Percentiles rank a stretch among this genome's conserved stretches.
Conservation (phyloP, 495 filamentous ascomycete genomes). For the Penicillium chermesinum region DNA sequence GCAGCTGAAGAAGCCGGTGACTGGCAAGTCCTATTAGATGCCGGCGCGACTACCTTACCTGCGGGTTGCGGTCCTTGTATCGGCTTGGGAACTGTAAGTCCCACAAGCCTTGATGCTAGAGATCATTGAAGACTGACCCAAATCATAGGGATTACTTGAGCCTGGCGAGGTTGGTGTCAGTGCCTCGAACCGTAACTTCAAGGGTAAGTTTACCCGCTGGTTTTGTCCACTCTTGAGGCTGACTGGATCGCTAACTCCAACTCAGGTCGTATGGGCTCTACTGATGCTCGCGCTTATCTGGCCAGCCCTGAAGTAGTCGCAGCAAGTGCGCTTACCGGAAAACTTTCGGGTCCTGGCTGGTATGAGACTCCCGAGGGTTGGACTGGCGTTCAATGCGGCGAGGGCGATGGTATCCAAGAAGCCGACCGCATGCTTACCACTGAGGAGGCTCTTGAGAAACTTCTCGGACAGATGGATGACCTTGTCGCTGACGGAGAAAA, state of each 20-base stretch:
- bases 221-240: background rate
- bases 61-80: constrained; percentile 89
- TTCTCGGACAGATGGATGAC: constrained; percentile 61
- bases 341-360: constrained; percentile 74
- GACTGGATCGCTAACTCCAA: background rate
- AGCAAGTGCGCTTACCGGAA: constrained; percentile 74
- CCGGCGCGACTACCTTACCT: constrained; percentile 70
- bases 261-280: constrained; percentile 70
- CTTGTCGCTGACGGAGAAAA: constrained; percentile 52
- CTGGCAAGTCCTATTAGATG: constrained; percentile 79
- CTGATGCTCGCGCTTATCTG: constrained; percentile 81
- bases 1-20: constrained; percentile 76
- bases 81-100: constrained; percentile 57
- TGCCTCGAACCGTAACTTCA: constrained; percentile 88
- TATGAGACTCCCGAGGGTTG: constrained; percentile 67
- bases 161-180: constrained; percentile 85
- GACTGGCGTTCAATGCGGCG: constrained; percentile 61
- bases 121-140: background rate
- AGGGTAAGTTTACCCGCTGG: constrained; percentile 43
- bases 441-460: constrained; percentile 62
- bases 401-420: constrained; percentile 60
- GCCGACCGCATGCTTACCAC: constrained; percentile 58
- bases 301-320: constrained; percentile 89
- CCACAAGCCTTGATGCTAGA: background rate
- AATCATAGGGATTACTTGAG: constrained; percentile 61